phyloP scores from a whole-genome alignment of 352 stramenopile species.

The Pythium aphanidermatum region DNA sequence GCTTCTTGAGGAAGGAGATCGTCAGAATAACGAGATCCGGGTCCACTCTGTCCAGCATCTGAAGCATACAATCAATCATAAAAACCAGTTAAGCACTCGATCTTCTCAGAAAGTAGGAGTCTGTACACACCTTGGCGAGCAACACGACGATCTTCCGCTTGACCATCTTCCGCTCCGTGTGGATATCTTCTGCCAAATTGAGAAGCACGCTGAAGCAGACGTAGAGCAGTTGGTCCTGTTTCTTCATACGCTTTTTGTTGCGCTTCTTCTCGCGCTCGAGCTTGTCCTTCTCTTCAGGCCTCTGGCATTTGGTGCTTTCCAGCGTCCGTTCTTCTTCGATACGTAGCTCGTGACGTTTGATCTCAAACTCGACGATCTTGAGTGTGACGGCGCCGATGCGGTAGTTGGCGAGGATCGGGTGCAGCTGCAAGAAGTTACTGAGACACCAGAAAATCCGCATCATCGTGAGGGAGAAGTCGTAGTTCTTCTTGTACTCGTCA shows the following conservation, averaged over 20 bases:
- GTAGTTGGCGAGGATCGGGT: constrained; percentile 90
- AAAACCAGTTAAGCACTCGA: no score
- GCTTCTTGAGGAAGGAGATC: constrained; percentile 91
- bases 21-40: constrained; percentile 87
- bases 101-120: no score
- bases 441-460: constrained; percentile 95
- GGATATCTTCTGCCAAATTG: constrained; percentile 93
- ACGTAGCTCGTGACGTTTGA: constrained; percentile 84
- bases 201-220: constrained; percentile 92
- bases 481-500: constrained; percentile 94
- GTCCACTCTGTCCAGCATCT: constrained; percentile 85
- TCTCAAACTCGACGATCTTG: constrained; percentile 93
- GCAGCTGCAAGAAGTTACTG: constrained; percentile 93
- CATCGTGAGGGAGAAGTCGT: constrained; percentile 92
- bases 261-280: constrained; percentile 78
- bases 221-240: constrained; percentile 92
- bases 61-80: background rate
- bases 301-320: constrained; percentile 23
- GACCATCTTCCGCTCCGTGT: constrained; percentile 94
- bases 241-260: constrained; percentile 87
- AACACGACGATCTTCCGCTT: constrained; percentile 89
- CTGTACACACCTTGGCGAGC: constrained; percentile 52
- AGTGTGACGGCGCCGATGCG: constrained; percentile 91
- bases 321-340: constrained; percentile 62
- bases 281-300: constrained; percentile 40